A percentile compares a stretch with the other conserved stretches of the same genome.
These are phyloP conservation scores for Vitrella brassicaformis DNA, from an alignment of 73 alveolate genomes.

Conservation along the genomic window DNA sequence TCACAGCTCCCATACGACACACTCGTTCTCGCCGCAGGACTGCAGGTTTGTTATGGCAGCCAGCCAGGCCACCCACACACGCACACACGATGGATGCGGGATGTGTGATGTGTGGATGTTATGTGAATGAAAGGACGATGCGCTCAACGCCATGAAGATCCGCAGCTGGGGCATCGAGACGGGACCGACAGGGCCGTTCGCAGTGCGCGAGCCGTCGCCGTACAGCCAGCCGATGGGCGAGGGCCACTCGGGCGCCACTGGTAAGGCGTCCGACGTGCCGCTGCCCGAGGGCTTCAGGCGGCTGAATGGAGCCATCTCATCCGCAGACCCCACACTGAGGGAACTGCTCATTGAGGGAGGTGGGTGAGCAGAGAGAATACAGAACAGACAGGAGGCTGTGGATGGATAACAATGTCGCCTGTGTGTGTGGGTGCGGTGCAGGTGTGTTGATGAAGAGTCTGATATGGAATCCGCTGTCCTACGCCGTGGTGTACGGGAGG, in stretches of 20 bases:
- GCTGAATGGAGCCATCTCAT: constrained; percentile 52
- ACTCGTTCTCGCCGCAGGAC: constrained; percentile 71
- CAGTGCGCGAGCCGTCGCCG: not conserved
- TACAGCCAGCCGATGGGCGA: not conserved
- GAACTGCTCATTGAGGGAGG: constrained; percentile 16
- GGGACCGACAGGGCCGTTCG: not conserved
- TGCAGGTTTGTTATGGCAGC: constrained; percentile 35
- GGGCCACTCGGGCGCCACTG: not conserved
- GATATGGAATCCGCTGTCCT: constrained; percentile 53
- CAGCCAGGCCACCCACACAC: not conserved
- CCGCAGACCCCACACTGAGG: constrained; percentile 64
- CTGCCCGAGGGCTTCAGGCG: constrained; percentile 52
- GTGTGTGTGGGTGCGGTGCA: not conserved
- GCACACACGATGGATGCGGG: not conserved
- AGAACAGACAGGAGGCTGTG: not conserved
- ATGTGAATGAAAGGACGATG: constrained; percentile 11
- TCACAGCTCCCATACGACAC: constrained; percentile 81
- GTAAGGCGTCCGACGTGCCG: constrained; percentile 5
- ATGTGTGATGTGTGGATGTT: not conserved
- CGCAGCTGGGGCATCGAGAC: constrained; percentile 31
- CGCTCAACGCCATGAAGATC: constrained; percentile 52
- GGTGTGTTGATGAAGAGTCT: constrained; percentile 2
- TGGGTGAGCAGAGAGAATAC: not conserved
- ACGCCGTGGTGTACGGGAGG: constrained; percentile 77
- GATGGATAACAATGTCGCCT: not conserved